Base-by-base conservation (phyloP, 257 asterid genomes). In the Solanum sparsipilum region DNA sequence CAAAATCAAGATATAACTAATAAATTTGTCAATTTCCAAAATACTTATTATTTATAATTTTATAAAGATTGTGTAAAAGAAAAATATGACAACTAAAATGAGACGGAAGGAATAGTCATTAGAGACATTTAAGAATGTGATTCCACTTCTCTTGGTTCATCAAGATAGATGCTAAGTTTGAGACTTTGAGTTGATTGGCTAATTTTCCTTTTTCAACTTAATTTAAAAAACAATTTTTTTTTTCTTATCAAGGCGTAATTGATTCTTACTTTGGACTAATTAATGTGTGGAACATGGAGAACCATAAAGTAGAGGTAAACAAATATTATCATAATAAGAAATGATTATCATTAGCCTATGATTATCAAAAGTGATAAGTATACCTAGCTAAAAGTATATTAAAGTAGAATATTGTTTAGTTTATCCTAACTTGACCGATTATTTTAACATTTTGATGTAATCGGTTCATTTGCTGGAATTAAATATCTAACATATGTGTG, bases 141-240 rank as follows among this genome's bases (percentile, higher is more conserved):
- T 93, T 89, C 94, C 82, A 31, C 88, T 67, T 92, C 90, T 60
- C 58, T 86, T 92, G 93, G 93, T 85, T 87, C 90, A 68, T 87
- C 89, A 68, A 84, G 90, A 58, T 89, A 89, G 87, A 83, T 91
- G 91, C 93, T 9, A 90, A 92, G 85, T 83, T 87, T 89, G 91
- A 91, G 87, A 92, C 70, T 85, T 87, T 89, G 91, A 90, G 88
- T 84, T 87, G 91, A 92, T 87, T 41, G 38, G 58, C 20, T 44
- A 5, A 15, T 23, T n/a, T n/a, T 21, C 23, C 52, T 6, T 36
- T 36, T 75, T 38, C 92, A 70, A 89, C 83, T 87, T 79, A 46
- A n/a, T 75, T 75, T 6, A 86, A 75, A 36, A 87, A 63, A 79
- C 3, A 32, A 6, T 6, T 6, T 18, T 34, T 15, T 25, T 79